Conservation (phyloP, 768 basidiomycete species). For the Pleurotus pulmonarius region DNA sequence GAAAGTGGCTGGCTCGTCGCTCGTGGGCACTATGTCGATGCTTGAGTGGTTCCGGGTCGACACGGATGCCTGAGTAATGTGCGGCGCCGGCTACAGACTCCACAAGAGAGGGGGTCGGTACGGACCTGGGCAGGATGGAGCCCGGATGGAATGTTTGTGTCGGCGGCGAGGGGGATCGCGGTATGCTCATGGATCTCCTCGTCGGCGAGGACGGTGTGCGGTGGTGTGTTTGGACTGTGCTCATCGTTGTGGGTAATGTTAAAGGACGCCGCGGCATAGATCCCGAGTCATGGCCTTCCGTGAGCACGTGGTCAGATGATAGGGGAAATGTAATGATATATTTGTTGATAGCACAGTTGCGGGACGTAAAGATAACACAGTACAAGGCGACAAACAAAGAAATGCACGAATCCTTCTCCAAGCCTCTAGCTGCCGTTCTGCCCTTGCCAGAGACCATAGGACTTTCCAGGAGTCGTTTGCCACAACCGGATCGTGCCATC, state of each 20-base stretch:
- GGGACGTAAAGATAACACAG: neutral
- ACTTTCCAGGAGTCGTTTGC: constrained; percentile 94
- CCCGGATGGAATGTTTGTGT: constrained; percentile 41
- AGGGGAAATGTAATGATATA: too few relatives aligned
- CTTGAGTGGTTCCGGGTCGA: constrained; percentile 32
- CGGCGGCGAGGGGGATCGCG: constrained; percentile 35
- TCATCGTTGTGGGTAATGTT: neutral
- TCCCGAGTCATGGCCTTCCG: neutral
- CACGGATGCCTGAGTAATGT: constrained; percentile 53
- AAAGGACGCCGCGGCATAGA: neutral
- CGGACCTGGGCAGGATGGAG: constrained; percentile 31
- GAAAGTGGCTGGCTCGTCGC: constrained; percentile 24
- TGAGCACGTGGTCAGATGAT: neutral
- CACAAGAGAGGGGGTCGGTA: constrained; percentile 50
- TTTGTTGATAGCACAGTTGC: too few relatives aligned
- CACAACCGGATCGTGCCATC: constrained; percentile 93
- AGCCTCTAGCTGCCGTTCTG: constrained; percentile 38
- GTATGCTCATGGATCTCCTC: constrained; percentile 10
- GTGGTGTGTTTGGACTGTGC: constrained; percentile 12
- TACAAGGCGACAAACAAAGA: neutral
- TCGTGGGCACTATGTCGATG: constrained; percentile 35
- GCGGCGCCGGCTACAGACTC: constrained; percentile 59
- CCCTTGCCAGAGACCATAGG: constrained; percentile 90
- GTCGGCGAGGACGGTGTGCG: constrained; percentile 17
- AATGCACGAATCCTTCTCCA: constrained; percentile 11